Evolutionary conservation across 2,329 filamentous ascomycete species (phyloP).

Genomic region (Xylaria sp.): DNA sequence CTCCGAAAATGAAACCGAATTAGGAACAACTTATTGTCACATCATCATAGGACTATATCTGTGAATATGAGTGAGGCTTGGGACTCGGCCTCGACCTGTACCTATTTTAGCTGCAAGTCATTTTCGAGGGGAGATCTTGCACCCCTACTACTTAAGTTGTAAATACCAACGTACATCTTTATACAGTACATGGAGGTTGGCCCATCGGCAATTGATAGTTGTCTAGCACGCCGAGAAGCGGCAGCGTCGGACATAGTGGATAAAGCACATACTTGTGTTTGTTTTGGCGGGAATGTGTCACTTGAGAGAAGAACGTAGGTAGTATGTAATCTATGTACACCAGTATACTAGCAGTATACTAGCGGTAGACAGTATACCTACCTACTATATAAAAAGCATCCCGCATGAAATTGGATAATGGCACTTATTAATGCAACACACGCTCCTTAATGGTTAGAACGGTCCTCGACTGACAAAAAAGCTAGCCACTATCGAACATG

Average conservation of each 20-base stretch:
- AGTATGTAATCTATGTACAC: too few species aligned
- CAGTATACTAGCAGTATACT: too few species aligned
- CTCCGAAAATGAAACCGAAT: constrained; percentile 32
- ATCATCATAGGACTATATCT: constrained; percentile 22
- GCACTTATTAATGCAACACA: constrained; percentile 22
- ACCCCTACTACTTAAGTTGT: neutral
- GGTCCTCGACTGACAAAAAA: constrained; percentile 10
- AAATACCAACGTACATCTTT: neutral
- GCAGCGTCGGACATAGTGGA: neutral
- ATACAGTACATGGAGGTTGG: neutral
- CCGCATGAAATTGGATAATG: constrained; percentile 30
- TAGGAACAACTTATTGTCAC: constrained; percentile 35
- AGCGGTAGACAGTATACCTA: too few species aligned
- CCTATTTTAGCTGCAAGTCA: constrained; percentile 26
- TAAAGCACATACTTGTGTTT: constrained; percentile 2
- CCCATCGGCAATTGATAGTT: constrained; percentile 20
- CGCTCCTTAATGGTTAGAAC: constrained; percentile 14
- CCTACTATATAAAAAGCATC: constrained; percentile 2
- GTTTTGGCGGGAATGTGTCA: constrained; percentile 4
- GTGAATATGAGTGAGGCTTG: constrained; percentile 1
- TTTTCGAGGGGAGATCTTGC: constrained; percentile 17
- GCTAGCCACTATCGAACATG: constrained; percentile 23
- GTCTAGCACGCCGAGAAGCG: neutral
- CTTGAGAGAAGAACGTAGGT: constrained; percentile 1
- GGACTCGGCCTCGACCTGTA: neutral